Base-by-base conservation (phyloP, 148 eudicot species). In the Rhododendron williamsianum region DNA sequence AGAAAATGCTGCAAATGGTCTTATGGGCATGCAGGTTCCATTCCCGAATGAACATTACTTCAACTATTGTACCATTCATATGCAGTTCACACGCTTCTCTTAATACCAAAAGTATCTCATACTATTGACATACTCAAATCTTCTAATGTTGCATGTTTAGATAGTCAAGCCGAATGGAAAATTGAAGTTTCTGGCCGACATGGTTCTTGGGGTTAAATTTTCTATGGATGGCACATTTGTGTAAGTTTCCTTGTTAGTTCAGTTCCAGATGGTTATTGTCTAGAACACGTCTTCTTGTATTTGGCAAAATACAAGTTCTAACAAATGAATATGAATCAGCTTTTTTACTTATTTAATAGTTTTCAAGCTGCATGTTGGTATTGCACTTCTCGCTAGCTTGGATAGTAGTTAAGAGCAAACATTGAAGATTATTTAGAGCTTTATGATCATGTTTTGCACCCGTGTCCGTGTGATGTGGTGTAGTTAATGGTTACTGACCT, bases 1-100 rank as follows among this genome's bases (percentile, higher is more conserved):
- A 78, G 99, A 97, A 90, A 95, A 97, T 91, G 99, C 99, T 84
- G 94, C 92, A 77, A 97, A 97, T 87, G 99, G 99, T 88, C 94
- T 97, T 60, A 97, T 97, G 99, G 99, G 99, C 83, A 82, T 87
- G 80, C 99, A 97, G 98, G 99, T 96, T 54, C 33, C 19, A 25
- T 78, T 80, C 79, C 81, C 65, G 41, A 84, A 78, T 76, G 35
- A 51, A 56, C 56, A 60, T 30, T 30, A 35, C 25, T 72, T 80
- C 33, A 79, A 23, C 46, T 45, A 5, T 10, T 63, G 15, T 51
- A 13, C 85, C 35, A 30, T 19, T 46, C 33, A 82, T 82, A 73
- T 82, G 23, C 16, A 36, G 13, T 63, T 48, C 16, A 41, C 23
- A 25, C 6, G 19, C 9, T 78, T 33, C 3, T 33, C 76, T 23